phyloP scores from a whole-genome alignment of 345 rosid genomes.

The Raphanus sativus region DNA sequence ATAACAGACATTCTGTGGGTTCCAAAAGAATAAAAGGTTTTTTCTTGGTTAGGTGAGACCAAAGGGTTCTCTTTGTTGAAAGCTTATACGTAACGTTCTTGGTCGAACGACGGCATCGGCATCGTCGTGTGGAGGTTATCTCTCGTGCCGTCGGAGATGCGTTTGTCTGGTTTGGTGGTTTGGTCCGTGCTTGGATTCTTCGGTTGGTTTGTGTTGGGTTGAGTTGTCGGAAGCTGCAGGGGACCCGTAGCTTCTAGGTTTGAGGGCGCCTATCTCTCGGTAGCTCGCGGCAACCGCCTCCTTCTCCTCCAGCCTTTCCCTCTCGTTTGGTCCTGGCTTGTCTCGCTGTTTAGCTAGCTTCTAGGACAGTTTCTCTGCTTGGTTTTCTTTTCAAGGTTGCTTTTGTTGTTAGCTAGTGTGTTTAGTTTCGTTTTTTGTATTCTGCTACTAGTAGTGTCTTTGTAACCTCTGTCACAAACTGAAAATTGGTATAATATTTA shows the following conservation, averaged over 20 bases:
- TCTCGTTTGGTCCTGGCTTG: background rate
- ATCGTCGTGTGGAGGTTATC: background rate
- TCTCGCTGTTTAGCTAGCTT: no score
- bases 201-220: background rate
- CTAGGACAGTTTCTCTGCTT: no score
- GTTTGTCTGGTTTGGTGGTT: background rate
- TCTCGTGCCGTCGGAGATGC: background rate
- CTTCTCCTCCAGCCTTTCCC: background rate
- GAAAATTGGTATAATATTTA: no score
- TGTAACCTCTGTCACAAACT: no score
- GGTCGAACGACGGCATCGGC: background rate
- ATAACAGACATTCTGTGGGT: slow-evolving; percentile 23
- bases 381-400: no score
- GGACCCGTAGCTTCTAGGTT: background rate
- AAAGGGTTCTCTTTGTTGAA: background rate
- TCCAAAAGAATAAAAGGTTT: background rate
- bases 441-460: no score
- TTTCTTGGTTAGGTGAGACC: slow-evolving; percentile 1
- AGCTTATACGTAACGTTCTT: background rate
- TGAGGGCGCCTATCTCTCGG: background rate
- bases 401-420: no score
- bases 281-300: background rate
- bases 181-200: background rate
- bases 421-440: no score
- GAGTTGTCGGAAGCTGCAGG: background rate